These are phyloP conservation scores for Rhamnella rubrinervis DNA, from an alignment of 331 rosid species.

Conservation along the genomic window DNA sequence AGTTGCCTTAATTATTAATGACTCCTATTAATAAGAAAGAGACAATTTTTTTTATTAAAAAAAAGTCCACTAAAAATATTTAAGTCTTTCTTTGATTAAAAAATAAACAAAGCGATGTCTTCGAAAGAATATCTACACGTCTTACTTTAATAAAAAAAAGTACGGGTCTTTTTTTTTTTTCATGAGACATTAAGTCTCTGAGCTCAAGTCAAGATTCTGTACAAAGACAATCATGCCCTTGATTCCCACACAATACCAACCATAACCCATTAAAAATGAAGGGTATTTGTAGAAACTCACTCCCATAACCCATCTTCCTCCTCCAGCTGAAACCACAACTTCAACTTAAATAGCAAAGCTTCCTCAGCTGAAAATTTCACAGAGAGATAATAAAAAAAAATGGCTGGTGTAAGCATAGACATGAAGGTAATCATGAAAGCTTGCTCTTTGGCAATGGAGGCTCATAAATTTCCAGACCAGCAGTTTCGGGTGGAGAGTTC, in stretches of 20 bases:
- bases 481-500: conserved; percentile 20
- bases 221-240: conserved; percentile 1
- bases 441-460: conserved; percentile 31
- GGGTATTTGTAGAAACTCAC: not conserved
- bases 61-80: too few species aligned
- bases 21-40: too few species aligned
- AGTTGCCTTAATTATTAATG: too few species aligned
- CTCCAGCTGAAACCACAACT: not conserved
- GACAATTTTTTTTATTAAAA: too few species aligned
- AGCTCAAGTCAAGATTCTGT: not conserved
- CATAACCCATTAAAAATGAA: not conserved
- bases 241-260: too few species aligned
- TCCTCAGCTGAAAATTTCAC: not conserved
- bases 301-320: not conserved
- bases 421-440: conserved; percentile 32
- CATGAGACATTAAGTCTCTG: too few species aligned
- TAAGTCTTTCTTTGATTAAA: too few species aligned
- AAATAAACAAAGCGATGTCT: too few species aligned
- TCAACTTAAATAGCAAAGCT: not conserved
- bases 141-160: too few species aligned
- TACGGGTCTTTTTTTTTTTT: too few species aligned
- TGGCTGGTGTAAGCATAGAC: conserved; percentile 36
- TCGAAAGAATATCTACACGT: too few species aligned
- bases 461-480: conserved; percentile 35
- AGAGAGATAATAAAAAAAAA: conserved; percentile 10